These are phyloP conservation scores for Scalesia atractyloides DNA, from an alignment of 129 eudicot genomes.

Conservation along the genomic window DNA sequence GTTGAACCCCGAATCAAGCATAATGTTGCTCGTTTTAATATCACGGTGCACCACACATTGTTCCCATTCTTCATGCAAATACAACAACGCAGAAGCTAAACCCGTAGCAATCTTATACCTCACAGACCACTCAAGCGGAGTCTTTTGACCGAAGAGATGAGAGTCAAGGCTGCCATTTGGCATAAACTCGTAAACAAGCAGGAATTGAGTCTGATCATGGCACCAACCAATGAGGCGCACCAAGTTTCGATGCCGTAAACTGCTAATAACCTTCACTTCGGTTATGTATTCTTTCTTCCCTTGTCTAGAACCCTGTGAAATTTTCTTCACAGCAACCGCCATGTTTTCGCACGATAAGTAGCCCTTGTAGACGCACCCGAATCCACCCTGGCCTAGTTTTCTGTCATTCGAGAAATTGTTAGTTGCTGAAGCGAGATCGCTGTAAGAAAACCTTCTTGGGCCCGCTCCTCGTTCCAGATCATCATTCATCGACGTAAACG, in stretches of 20 bases:
- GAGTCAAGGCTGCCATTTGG: slow-evolving; percentile 64
- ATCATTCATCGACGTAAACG: slow-evolving; percentile 38
- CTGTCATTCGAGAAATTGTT: slow-evolving; percentile 43
- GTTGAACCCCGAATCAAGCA: slow-evolving; percentile 63
- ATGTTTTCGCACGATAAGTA: slow-evolving; percentile 32
- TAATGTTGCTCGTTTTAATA: slow-evolving; percentile 67
- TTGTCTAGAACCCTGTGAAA: slow-evolving; percentile 58
- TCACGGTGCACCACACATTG: slow-evolving; percentile 74
- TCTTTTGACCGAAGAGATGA: slow-evolving; percentile 48
- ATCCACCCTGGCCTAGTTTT: slow-evolving; percentile 64
- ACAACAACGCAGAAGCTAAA: slow-evolving; percentile 57
- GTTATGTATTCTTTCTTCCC: slow-evolving; percentile 62
- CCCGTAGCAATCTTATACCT: slow-evolving; percentile 58
- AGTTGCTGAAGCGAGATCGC: slow-evolving; percentile 47
- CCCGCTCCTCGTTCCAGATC: slow-evolving; percentile 59
- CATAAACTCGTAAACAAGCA: slow-evolving; percentile 68
- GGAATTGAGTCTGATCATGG: slow-evolving; percentile 54
- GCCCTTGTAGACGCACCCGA: slow-evolving; percentile 63
- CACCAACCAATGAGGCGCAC: slow-evolving; percentile 75
- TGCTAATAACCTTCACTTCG: slow-evolving; percentile 58
- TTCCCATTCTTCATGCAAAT: slow-evolving; percentile 70
- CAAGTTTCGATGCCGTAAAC: slow-evolving; percentile 58
- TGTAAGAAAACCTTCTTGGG: slow-evolving; percentile 49
- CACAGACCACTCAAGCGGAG: slow-evolving; percentile 44
- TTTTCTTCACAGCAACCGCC: slow-evolving; percentile 57